phyloP scores from a whole-genome alignment of 2,329 filamentous ascomycete genomes.

The Gliomastix tumulicola region DNA sequence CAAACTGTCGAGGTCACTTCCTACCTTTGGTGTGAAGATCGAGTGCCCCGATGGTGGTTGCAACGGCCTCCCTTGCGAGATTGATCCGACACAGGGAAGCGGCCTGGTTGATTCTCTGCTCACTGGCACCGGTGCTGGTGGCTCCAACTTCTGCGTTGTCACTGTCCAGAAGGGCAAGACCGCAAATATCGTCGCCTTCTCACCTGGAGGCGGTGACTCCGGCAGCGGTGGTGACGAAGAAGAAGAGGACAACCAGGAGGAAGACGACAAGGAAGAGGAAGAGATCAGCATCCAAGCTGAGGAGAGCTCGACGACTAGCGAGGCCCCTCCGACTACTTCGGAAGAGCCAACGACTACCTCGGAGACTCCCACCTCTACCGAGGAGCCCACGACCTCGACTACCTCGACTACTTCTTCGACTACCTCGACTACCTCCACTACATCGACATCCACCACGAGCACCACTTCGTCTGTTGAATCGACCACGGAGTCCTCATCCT shows the following conservation, averaged over 20 bases:
- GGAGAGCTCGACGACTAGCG: constrained; percentile 9
- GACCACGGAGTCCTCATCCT: constrained; percentile 3
- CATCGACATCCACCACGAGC: constrained; percentile 8
- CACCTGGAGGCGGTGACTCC: constrained; percentile 31
- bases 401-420: constrained; percentile 12
- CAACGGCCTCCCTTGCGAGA: constrained; percentile 68
- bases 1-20: constrained; percentile 46
- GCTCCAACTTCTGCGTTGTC: constrained; percentile 67
- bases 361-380: constrained; percentile 2
- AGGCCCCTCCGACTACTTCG: constrained; percentile 8
- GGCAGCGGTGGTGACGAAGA: constrained; percentile 11
- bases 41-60: constrained; percentile 60
- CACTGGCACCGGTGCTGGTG: constrained; percentile 55
- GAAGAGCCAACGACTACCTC: constrained; percentile 6
- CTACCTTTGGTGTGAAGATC: constrained; percentile 62
- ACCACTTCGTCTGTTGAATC: constrained; percentile 7
- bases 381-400: constrained; percentile 9
- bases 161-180: constrained; percentile 61
- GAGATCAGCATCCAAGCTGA: no score
- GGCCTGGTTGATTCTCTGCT: constrained; percentile 52
- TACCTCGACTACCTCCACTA: constrained; percentile 9
- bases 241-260: constrained; percentile 9
- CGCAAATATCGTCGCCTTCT: constrained; percentile 61
- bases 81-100: constrained; percentile 52
- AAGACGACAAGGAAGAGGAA: constrained; percentile 7